A percentile compares a stretch with the other conserved stretches of the same genome.
Conservation (phyloP, 345 rosid genomes). For the Eucalyptus albens region DNA sequence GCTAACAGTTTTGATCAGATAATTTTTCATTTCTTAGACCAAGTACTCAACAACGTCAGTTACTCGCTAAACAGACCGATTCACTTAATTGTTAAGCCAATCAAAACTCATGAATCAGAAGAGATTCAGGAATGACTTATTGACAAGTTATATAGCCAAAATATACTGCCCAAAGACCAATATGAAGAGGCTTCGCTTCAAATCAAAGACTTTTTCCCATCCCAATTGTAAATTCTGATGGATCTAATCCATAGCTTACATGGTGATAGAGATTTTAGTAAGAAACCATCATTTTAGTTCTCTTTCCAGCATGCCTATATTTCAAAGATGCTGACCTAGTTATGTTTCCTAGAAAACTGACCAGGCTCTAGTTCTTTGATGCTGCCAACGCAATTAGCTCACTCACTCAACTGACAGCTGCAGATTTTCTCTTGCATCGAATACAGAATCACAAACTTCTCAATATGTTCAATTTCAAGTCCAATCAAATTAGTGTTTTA, state of each 20-base stretch:
- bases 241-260: neutral
- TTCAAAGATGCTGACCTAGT: neutral
- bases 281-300: neutral
- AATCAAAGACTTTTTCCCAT: neutral
- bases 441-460: neutral
- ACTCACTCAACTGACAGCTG: neutral
- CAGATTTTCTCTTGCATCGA: neutral
- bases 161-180: neutral
- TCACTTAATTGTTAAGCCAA: neutral
- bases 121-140: neutral
- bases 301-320: neutral
- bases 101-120: neutral
- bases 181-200: neutral
- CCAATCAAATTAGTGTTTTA: neutral
- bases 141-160: neutral
- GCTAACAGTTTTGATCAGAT: neutral
- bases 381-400: neutral
- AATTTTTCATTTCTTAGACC: neutral
- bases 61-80: neutral
- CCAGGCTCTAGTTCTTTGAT: neutral
- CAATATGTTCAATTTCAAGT: neutral
- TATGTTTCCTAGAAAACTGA: neutral
- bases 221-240: neutral
- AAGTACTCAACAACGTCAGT: neutral
- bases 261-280: neutral